A percentile compares a stretch with the other conserved stretches of the same genome.
Conservation (phyloP, 1,139 yeast species). For the Zygosaccharomyces sapae region DNA sequence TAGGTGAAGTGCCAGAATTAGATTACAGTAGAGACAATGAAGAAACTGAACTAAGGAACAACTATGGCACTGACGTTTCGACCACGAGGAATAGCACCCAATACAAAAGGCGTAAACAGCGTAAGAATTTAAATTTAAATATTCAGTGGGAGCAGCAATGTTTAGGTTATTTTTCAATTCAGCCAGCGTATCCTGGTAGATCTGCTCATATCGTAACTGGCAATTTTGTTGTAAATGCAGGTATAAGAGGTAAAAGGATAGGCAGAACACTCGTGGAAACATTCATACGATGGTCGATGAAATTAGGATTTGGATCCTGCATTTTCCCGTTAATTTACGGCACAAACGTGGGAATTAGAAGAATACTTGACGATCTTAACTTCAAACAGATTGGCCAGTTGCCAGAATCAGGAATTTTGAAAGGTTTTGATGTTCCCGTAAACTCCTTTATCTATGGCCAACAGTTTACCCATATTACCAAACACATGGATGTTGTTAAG, state of each 20-base stretch:
- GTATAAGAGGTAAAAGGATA: conserved; percentile 88
- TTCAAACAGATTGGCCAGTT: conserved; percentile 76
- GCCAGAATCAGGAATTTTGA: conserved; percentile 79
- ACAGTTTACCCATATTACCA: conserved; percentile 40
- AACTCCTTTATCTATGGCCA: conserved; percentile 76
- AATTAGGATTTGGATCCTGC: conserved; percentile 78
- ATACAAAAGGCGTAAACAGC: conserved; percentile 29
- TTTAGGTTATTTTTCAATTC: conserved; percentile 75
- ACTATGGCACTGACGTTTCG: conserved; percentile 22
- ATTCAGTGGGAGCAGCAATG: conserved; percentile 89
- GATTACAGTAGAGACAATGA: conserved; percentile 40
- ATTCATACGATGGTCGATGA: conserved; percentile 85
- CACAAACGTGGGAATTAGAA: conserved; percentile 75
- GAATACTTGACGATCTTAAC: conserved; percentile 73
- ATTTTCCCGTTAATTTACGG: conserved; percentile 86
- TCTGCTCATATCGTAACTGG: conserved; percentile 93
- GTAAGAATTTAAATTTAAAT: conserved; percentile 29
- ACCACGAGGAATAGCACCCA: conserved; percentile 32
- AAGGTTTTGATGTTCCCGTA: conserved; percentile 77
- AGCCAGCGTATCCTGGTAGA: conserved; percentile 89
- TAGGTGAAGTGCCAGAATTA: conserved; percentile 63
- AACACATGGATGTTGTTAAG: conserved; percentile 31
- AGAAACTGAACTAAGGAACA: conserved; percentile 17
- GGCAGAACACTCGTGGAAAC: conserved; percentile 83
- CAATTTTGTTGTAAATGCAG: conserved; percentile 83